Evolutionary conservation across 164 flowering plant species (phyloP), one percentile per base, ranked within the genome.

Genomic region (Macadamia integrifolia): DNA sequence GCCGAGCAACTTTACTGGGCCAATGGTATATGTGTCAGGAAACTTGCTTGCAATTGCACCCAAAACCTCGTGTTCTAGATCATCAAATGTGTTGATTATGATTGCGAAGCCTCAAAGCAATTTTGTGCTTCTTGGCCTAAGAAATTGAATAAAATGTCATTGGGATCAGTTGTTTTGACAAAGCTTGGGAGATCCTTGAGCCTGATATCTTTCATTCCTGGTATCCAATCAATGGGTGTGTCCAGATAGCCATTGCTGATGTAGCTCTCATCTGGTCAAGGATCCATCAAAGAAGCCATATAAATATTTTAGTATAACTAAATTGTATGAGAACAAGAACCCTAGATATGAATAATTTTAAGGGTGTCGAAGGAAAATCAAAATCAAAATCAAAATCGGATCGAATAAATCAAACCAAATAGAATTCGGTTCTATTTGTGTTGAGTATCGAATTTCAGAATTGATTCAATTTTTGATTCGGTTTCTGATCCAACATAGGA

Each of bases 191-290:
- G 30, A 60, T 80, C 83, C 64, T 58, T 73, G 5, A 80, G 68
- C 12, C 83, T 78, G 6, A 80, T 72, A 28, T 71, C 30, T 28
- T 13, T 56, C 73, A 77, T 64, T n/a, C 80, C 84, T 0, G 81
- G 78, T 18, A 78, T 78, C 80, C 78, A 74, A n/a, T 78, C 81
- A 49, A 78, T 60, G 18, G 18, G 48, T 3, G 71, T 77, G 13
- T 80, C 80, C 9, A 73, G 72, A 61, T 68, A 69, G 1, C 79
- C 83, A 53, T 78, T 76, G 17, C 46, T 71, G 18, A 77, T 15
- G 40, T 48, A 63, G 32, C 75, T 77, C 55, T 53, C 79, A 75
- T 77, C 80, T 80, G 40, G 6, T 3, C 12, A 11, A 23, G 50
- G 50, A 46, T 11, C 9, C 13, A 46, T 9, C 1, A 9, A 46